Evolutionary conservation across 441 rosid genomes (phyloP).

Genomic region (Raphanus hybrid): DNA sequence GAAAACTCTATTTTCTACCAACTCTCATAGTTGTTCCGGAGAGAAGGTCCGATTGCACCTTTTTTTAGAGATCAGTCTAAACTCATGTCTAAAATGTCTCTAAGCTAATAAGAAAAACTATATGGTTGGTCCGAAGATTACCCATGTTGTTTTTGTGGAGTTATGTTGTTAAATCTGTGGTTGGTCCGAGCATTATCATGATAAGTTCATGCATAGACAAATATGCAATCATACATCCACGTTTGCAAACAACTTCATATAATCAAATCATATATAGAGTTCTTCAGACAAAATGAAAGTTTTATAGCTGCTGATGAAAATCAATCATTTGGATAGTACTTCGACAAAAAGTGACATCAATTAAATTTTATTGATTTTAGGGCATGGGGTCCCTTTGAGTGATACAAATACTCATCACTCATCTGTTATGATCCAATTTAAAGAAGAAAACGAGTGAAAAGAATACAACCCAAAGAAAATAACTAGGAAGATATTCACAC

Average conservation of each 20-base stretch:
- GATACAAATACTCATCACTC: slow-evolving; percentile 12
- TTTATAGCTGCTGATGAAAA: slow-evolving; percentile 7
- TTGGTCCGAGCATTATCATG: slow-evolving; percentile 14
- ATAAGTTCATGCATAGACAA: slow-evolving; percentile 40
- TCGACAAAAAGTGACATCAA: slow-evolving; percentile 19
- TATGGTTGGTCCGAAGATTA: too few relatives aligned
- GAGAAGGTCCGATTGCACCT: too few relatives aligned
- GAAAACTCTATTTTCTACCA: background rate
- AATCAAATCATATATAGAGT: slow-evolving; percentile 9
- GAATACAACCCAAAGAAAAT: background rate
- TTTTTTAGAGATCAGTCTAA: too few relatives aligned
- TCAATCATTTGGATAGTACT: slow-evolving; percentile 12
- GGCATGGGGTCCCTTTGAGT: slow-evolving; percentile 25
- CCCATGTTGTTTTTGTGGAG: too few relatives aligned
- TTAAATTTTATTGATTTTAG: slow-evolving; percentile 14
- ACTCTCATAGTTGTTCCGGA: too few relatives aligned
- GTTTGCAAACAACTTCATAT: slow-evolving; percentile 31
- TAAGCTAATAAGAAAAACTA: too few relatives aligned
- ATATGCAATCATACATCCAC: slow-evolving; percentile 41
- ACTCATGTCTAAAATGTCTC: too few relatives aligned
- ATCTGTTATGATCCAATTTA: slow-evolving; percentile 19
- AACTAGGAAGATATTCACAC: background rate
- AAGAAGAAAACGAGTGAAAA: slow-evolving; percentile 10
- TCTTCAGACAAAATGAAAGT: slow-evolving; percentile 29
- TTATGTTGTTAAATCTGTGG: too few relatives aligned